Evolutionary conservation across 106 monocot genomes (phyloP).

Genomic region (Gastrodia elata): DNA sequence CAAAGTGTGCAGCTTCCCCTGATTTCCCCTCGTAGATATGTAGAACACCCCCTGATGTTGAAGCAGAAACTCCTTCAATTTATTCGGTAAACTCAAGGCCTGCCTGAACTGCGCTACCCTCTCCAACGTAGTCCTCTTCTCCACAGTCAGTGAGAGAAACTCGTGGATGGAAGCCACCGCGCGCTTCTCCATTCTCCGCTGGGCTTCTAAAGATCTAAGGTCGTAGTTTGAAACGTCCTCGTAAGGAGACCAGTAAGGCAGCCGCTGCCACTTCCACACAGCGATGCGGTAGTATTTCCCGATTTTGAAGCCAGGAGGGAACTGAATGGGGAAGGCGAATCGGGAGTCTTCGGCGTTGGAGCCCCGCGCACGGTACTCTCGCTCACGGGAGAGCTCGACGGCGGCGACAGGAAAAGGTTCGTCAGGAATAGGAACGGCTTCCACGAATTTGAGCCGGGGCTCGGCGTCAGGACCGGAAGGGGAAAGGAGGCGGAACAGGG

Average conservation of each 20-base stretch:
- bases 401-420: conserved; percentile 27
- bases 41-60: conserved; percentile 95
- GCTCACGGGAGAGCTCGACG: conserved; percentile 59
- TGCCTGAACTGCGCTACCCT: conserved; percentile 78
- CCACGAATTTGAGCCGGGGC: conserved; percentile 61
- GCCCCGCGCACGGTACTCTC: conserved; percentile 50
- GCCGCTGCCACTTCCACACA: conserved; percentile 97
- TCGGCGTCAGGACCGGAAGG: conserved; percentile 20
- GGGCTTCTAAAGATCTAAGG: conserved; percentile 78
- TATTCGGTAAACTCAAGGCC: conserved; percentile 80
- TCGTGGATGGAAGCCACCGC: conserved; percentile 80
- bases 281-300: conserved; percentile 87
- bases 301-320: conserved; percentile 93
- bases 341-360: conserved; percentile 62
- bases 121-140: conserved; percentile 78
- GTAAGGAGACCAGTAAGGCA: conserved; percentile 95
- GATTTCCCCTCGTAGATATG: conserved; percentile 85
- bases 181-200: conserved; percentile 83
- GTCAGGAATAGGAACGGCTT: conserved; percentile 21
- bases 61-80: conserved; percentile 90
- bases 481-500: conserved; percentile 49
- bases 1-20: conserved; percentile 83
- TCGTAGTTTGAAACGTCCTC: conserved; percentile 89
- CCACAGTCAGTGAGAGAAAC: conserved; percentile 73
- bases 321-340: conserved; percentile 68